Percentiles rank a stretch among this genome's conserved stretches.
phyloP scores from a whole-genome alignment of 768 basidiomycete species.

The Rickenella mellea region DNA sequence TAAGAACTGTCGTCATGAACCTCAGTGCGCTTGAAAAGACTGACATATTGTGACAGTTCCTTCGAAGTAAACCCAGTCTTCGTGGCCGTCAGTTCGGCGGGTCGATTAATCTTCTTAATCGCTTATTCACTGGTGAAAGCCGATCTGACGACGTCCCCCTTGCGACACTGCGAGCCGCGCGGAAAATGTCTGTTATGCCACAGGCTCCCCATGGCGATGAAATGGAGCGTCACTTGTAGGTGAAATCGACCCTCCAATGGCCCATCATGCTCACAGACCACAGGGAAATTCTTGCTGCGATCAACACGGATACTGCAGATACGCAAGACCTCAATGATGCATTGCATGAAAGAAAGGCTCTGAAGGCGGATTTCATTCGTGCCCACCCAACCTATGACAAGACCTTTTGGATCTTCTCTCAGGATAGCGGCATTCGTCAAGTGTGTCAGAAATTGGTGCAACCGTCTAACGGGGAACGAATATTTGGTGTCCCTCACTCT shows the following conservation, averaged over 20 bases:
- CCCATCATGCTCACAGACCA: neutral
- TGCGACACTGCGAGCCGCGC: conserved; percentile 35
- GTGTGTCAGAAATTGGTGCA: conserved; percentile 77
- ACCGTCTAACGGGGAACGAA: conserved; percentile 78
- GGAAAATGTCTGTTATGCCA: conserved; percentile 20
- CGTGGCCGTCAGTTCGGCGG: conserved; percentile 41
- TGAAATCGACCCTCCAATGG: conserved; percentile 2
- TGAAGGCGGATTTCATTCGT: conserved; percentile 79
- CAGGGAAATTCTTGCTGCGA: conserved; percentile 61
- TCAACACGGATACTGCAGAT: conserved; percentile 41
- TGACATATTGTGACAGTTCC: neutral
- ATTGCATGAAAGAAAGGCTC: conserved; percentile 59
- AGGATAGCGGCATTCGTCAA: conserved; percentile 62
- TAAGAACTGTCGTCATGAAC: neutral
- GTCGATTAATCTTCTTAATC: conserved; percentile 53
- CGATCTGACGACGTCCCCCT: conserved; percentile 49
- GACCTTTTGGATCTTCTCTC: conserved; percentile 82
- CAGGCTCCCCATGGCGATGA: conserved; percentile 39
- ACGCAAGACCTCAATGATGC: conserved; percentile 53
- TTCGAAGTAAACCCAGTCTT: neutral
- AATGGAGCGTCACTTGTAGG: conserved; percentile 68
- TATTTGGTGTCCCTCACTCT: conserved; percentile 69
- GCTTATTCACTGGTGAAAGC: conserved; percentile 50
- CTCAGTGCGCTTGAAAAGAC: neutral
- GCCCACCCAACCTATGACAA: conserved; percentile 86